Conservation (phyloP, 176 grass and related monocot species). For the Rhynchospora breviuscula region DNA sequence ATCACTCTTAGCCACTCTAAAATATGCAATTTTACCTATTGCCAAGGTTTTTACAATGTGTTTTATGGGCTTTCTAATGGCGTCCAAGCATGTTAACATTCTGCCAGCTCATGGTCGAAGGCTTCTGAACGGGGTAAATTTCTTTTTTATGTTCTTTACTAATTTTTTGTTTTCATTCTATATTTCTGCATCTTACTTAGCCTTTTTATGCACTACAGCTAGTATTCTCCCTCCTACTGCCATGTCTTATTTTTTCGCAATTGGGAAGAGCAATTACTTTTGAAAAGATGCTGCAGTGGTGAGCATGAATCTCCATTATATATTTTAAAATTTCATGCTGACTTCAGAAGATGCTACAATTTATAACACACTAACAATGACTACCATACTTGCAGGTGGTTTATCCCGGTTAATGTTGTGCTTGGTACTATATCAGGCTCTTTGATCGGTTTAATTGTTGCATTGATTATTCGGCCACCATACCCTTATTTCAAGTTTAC, state of each 20-base stretch:
- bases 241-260: slow-evolving; percentile 97
- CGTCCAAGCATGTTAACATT: slow-evolving; percentile 87
- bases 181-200: background rate
- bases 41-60: slow-evolving; percentile 98
- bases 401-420: slow-evolving; percentile 95
- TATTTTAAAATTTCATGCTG: slow-evolving; percentile 7
- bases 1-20: slow-evolving; percentile 62
- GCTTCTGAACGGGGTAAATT: slow-evolving; percentile 89
- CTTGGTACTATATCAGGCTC: slow-evolving; percentile 64
- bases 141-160: slow-evolving; percentile 18
- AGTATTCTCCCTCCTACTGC: slow-evolving; percentile 95
- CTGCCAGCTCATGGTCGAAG: slow-evolving; percentile 85
- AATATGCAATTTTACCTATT: slow-evolving; percentile 83
- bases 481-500: slow-evolving; percentile 99
- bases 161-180: slow-evolving; percentile 5
- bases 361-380: slow-evolving; percentile 1
- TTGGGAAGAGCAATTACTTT: slow-evolving; percentile 80
- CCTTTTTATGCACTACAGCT: slow-evolving; percentile 52
- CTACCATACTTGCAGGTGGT: slow-evolving; percentile 74
- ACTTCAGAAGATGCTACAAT: background rate
- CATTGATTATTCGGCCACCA: slow-evolving; percentile 77
- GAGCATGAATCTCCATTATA: slow-evolving; percentile 26
- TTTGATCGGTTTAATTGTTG: slow-evolving; percentile 87
- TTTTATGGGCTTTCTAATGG: slow-evolving; percentile 98
- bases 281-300: slow-evolving; percentile 81